A percentile compares a stretch with the other conserved stretches of the same genome.
Evolutionary conservation across 2,329 filamentous ascomycete species (phyloP).

Genomic region (Aspergillus bombycis): DNA sequence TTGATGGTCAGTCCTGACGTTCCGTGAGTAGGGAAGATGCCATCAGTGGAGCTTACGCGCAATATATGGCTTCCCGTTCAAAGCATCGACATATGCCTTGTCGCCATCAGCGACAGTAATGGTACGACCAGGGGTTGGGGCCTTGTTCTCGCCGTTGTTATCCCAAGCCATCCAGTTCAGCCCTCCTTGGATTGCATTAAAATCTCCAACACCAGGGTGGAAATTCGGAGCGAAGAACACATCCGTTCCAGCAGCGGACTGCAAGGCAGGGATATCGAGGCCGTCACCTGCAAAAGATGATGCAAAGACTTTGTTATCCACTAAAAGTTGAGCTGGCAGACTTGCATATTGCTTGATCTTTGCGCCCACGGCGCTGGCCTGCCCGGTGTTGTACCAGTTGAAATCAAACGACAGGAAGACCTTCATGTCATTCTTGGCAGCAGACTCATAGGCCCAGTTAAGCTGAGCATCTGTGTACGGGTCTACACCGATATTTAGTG

Average conservation of each 20-base stretch:
- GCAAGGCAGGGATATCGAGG: slow-evolving; percentile 48
- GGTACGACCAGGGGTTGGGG: slow-evolving; percentile 44
- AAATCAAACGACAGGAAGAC: slow-evolving; percentile 63
- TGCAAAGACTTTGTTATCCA: slow-evolving; percentile 55
- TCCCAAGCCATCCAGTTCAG: slow-evolving; percentile 53
- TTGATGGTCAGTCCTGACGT: neutral
- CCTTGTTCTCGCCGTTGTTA: slow-evolving; percentile 52
- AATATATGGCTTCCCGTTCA: slow-evolving; percentile 52
- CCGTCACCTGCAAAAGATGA: slow-evolving; percentile 58
- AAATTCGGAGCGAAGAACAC: slow-evolving; percentile 58
- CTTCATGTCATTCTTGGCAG: slow-evolving; percentile 52
- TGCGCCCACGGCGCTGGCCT: slow-evolving; percentile 46
- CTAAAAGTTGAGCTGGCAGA: slow-evolving; percentile 51
- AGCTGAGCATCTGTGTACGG: slow-evolving; percentile 50
- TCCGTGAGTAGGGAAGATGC: neutral
- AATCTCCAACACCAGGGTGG: slow-evolving; percentile 45
- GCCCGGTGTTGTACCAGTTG: slow-evolving; percentile 48
- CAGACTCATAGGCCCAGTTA: slow-evolving; percentile 53
- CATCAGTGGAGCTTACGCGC: slow-evolving; percentile 39
- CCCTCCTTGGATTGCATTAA: slow-evolving; percentile 44
- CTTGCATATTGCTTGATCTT: slow-evolving; percentile 52
- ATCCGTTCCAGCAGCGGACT: slow-evolving; percentile 46
- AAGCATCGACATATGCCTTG: slow-evolving; percentile 35
- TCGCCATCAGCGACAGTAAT: slow-evolving; percentile 48
- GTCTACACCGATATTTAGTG: slow-evolving; percentile 55